phyloP scores from a whole-genome alignment of 768 basidiomycete genomes.

The Kwoniella dejecticola region DNA sequence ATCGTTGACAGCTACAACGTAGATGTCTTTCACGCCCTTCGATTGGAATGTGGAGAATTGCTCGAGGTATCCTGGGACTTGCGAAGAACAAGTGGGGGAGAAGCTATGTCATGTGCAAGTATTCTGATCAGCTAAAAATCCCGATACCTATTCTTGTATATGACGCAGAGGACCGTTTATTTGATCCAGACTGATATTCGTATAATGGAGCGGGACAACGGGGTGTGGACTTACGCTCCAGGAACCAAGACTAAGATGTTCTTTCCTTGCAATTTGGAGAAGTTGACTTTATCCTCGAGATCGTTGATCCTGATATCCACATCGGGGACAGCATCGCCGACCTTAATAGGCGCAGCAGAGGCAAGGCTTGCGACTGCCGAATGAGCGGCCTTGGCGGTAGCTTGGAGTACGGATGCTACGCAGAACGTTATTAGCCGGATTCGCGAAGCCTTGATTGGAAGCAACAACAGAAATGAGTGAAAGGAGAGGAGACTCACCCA shows the following conservation, averaged over 20 bases:
- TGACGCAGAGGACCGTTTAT: background rate
- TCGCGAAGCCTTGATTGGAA: background rate
- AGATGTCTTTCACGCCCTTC: constrained; percentile 70
- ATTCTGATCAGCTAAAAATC: too few species aligned
- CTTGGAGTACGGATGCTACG: constrained; percentile 58
- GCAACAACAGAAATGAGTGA: background rate
- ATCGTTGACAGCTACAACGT: constrained; percentile 77
- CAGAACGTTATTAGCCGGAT: background rate
- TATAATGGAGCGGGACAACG: background rate
- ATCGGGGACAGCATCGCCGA: constrained; percentile 62
- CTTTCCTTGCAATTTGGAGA: constrained; percentile 50
- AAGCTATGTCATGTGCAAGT: constrained; percentile 55
- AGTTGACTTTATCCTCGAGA: constrained; percentile 56
- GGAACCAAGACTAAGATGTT: constrained; percentile 67
- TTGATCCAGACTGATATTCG: background rate
- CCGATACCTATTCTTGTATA: too few species aligned
- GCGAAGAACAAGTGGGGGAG: constrained; percentile 68
- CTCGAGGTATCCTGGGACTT: constrained; percentile 65
- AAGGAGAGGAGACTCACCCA: constrained; percentile 18
- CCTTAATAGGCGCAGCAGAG: constrained; percentile 57
- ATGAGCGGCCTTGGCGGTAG: constrained; percentile 64
- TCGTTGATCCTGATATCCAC: constrained; percentile 65
- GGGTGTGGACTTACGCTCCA: constrained; percentile 53
- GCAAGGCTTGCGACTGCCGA: constrained; percentile 62
- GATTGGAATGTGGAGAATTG: constrained; percentile 70